A percentile compares a stretch with the other conserved stretches of the same genome.
These are phyloP conservation scores for Ceratocystis albifundus DNA, from an alignment of 2,329 filamentous ascomycete species.

Conservation along the genomic window DNA sequence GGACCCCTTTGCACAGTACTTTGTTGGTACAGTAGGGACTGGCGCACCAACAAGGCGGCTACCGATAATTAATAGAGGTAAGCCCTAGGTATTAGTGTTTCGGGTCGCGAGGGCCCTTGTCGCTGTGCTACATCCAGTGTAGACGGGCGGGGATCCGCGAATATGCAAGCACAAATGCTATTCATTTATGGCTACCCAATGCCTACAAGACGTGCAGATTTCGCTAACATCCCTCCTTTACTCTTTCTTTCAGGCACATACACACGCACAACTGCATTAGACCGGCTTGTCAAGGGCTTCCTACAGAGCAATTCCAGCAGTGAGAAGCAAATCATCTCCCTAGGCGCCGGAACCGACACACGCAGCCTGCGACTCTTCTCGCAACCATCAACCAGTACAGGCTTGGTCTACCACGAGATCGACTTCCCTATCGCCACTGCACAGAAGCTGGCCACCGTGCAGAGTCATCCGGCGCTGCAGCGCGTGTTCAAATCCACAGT, in stretches of 20 bases:
- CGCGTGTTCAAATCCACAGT: constrained; percentile 32
- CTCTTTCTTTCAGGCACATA: constrained; percentile 61
- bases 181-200: neutral
- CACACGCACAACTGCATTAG: constrained; percentile 71
- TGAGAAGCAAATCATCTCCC: constrained; percentile 68
- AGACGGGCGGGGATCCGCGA: neutral
- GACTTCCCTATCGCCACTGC: constrained; percentile 70
- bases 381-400: constrained; percentile 28
- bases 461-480: constrained; percentile 37
- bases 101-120: neutral
- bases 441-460: constrained; percentile 48
- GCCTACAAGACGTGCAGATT: no score
- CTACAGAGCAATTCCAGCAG: constrained; percentile 36
- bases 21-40: constrained; percentile 40
- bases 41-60: constrained; percentile 49
- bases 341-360: constrained; percentile 91
- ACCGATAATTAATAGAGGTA: constrained; percentile 90
- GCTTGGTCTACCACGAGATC: constrained; percentile 75
- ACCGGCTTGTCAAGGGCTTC: constrained; percentile 63
- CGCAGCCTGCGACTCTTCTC: constrained; percentile 65
- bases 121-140: neutral
- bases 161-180: no score
- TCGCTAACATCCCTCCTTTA: constrained; percentile 3
- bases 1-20: constrained; percentile 64
- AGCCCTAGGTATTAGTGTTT: constrained; percentile 24